Evolutionary conservation across 495 filamentous ascomycete species (phyloP), one percentile per base, ranked within the genome.

Genomic region (Paragyromitra xinjiangensis): DNA sequence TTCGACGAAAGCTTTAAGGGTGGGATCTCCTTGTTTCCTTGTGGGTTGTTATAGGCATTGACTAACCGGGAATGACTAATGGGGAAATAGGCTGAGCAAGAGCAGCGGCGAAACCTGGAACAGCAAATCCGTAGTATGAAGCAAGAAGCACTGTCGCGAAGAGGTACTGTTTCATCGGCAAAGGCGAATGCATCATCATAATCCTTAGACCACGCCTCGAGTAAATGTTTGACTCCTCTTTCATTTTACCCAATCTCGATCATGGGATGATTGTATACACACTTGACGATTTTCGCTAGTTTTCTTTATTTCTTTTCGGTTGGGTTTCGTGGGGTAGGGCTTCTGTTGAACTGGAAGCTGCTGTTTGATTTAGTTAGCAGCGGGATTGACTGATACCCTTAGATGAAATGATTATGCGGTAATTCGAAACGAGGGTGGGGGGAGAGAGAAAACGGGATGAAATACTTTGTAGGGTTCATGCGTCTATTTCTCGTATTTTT

Each of bases 1-100:
- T 79, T 90, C 90, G 73, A 85, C 89, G 82, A 92, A 88, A 85
- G 85, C 87, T 64, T 81, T 94, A 48, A 90, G 88, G 86, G 92
- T 94, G 81, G 83, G 19, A 34, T 59, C 48, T 24, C n/a, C 39
- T n/a, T 50, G 24, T 24, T 37, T 37, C 2, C 24, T 16, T 7
- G 6, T 59, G 24, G 6, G 42, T 7, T 44, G n/a, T 51, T 67
- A 14, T 55, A 14, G 26, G 14, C 24, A 14, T 74, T n/a, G 6
- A 34, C 51, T 69, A 42, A 69, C 8, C 19, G 6, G 6, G 19
- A 16, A 19, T n/a, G 6, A 56, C 19, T 44, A 62, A 50, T 16
- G 50, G 16, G 6, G 24, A 42, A 64, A 80, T 59, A 82, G 81
- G 81, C 81, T 44, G 81, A 82, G 48, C 81, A 82, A 71, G 81